Evolutionary conservation across 805 yeast genomes (phyloP), one percentile per base, ranked within the genome.

Genomic region (Wickerhamomyces hampshirensis): DNA sequence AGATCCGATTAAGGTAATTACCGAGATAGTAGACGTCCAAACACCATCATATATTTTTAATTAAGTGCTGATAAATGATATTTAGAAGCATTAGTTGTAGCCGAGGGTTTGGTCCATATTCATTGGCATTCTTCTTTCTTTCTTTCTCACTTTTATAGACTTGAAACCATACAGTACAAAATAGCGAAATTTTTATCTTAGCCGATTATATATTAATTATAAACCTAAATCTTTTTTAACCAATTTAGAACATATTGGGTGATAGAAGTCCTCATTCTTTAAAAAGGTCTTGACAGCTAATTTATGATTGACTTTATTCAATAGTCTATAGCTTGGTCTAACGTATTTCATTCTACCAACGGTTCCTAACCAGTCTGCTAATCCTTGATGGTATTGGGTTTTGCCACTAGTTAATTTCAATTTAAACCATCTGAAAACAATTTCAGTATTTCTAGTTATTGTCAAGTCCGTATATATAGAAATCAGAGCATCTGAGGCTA

Each of bases 301-400:
- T 12, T 68, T 65, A 30, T 73, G 74, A 58, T 84, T 83, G 17
- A 80, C 91, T 6, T 62, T 52, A 52, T 76, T 73, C 43, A 88
- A 66, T 42, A 80, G 62, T 30, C 76, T 70, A 62, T 77, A 87
- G 4, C 93, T 86, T 21, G 96, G 95, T 59, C 96, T 74, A 18
- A 85, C 95, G 55, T 80, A 88, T 65, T 88, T 88, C 96, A 88
- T 88, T 67, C 96, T 75, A 15, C 96, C 96, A 16, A 88, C 93
- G 3, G 89, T 79, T 10, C 91, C 94, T 37, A 88, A 69, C 95
- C 95, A 88, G 35, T 76, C 75, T 4, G 94, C 87, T 31, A 88
- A 63, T 30, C 60, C 62, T 38, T 60, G 62, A 56, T 80, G 73
- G 34, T 65, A 63, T 23, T 66, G 58, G 10, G 54, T 43, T 37